These are phyloP conservation scores for Scheffersomyces lignicola DNA, from an alignment of 1,139 yeast species.

Conservation along the genomic window DNA sequence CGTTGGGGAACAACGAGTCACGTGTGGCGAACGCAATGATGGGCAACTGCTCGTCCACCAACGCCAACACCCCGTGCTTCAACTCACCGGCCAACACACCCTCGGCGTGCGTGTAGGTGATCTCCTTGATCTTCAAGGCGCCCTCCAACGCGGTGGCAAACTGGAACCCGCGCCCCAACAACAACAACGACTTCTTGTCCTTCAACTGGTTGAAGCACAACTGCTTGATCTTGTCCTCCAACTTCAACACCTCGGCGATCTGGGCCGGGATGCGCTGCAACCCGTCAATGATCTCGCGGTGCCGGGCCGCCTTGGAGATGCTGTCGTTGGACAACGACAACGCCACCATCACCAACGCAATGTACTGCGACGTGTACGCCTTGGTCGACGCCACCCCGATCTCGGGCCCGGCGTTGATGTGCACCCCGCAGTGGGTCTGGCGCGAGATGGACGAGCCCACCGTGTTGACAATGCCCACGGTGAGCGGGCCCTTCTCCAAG, in stretches of 20 bases:
- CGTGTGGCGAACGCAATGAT: conserved; percentile 96
- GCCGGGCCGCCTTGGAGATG: conserved; percentile 72
- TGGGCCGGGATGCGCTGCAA: conserved; percentile 83
- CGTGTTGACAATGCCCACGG: conserved; percentile 90
- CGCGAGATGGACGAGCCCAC: conserved; percentile 97
- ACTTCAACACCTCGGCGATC: conserved; percentile 70
- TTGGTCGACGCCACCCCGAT: conserved; percentile 99
- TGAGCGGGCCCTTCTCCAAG: conserved; percentile 94
- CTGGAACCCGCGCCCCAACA: conserved; percentile 97
- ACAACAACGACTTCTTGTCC: conserved; percentile 80
- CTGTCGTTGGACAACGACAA: conserved; percentile 90
- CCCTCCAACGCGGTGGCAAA: conserved; percentile 98
- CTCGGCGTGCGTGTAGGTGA: conserved; percentile 98
- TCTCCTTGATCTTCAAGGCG: conserved; percentile 96
- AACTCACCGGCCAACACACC: conserved; percentile 99
- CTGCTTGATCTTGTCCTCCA: conserved; percentile 72
- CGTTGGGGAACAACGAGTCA: conserved; percentile 95
- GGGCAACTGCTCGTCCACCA: conserved; percentile 92
- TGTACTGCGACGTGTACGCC: conserved; percentile 97
- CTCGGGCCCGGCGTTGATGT: conserved; percentile 99
- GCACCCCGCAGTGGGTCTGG: conserved; percentile 98
- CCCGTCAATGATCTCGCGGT: conserved; percentile 83
- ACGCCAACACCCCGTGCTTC: conserved; percentile 97
- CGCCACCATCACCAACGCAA: conserved; percentile 97
- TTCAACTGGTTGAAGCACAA: conserved; percentile 74